Base-by-base conservation (phyloP, 352 stramenopile species). In the Phytopythium cucurbitacearum region DNA sequence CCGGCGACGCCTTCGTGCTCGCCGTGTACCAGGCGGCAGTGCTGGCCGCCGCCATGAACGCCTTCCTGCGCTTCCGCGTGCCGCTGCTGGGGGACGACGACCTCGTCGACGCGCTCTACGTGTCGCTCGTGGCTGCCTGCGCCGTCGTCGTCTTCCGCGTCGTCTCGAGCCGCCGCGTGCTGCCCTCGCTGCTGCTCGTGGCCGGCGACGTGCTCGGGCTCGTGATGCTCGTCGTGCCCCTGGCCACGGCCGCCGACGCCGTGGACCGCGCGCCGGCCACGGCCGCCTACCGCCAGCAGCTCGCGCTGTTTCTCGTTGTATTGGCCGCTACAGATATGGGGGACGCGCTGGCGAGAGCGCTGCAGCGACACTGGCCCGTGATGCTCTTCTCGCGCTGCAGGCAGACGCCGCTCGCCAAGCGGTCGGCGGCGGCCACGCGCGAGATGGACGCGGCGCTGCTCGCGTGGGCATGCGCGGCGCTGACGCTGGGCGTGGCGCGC, bases 161-260 rank as follows among this genome's bases (percentile, higher is more conserved):
- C 21, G 62, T 80, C n/a, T 69, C 73, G 7, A 83, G 73, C 67
- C 73, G 74, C 41, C 55, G 64, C 15, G 73, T 83, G 16, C 68
- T 83, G 61, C 61, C 66, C 52, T 79, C 59, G 43, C 53, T 83
- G 50, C 42, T 83, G 38, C 47, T 72, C 28, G 61, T 83, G 32
- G 12, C 76, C 38, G 65, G 57, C 45, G 73, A 83, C 54, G 58
- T 65, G 12, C 59, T 80, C 4, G 73, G 70, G 0, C 60, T 83
- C 40, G 60, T 76, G 12, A 63, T 48, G 51, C 59, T 76, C 48
- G 67, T 71, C 34, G 64, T 62, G 15, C 73, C 73, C 13, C 69
- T 83, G 52, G 62, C 79, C 33, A 56, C 67, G 15, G 68, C 73
- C 10, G 69, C 64, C 1, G 73, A 80, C 51, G 53, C 79, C 48